Percentiles rank a stretch among this genome's conserved stretches.
These are phyloP conservation scores for Coemansia sp. DNA, from an alignment of 192 early-diverging fungal species.

Conservation along the genomic window DNA sequence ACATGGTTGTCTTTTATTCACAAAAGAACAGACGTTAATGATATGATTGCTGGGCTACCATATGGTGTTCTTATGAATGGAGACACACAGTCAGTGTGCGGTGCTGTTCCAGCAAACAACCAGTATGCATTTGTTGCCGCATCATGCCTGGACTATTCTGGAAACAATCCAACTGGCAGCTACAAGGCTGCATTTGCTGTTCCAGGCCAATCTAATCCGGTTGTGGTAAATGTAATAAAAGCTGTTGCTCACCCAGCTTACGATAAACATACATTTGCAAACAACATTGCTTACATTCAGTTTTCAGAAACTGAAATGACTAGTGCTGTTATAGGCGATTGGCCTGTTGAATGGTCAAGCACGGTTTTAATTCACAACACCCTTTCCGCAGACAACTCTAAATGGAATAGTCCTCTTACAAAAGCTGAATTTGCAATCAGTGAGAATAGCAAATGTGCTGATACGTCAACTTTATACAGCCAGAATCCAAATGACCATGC, in stretches of 20 bases:
- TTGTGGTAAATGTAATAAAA: neutral
- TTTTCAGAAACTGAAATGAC: neutral
- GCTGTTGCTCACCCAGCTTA: neutral
- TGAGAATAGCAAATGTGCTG: neutral
- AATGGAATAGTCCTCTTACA: constrained; percentile 2
- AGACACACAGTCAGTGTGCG: constrained; percentile 2
- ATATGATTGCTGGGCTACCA: neutral
- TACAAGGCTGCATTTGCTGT: constrained; percentile 5
- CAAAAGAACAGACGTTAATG: neutral
- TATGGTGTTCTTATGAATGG: constrained; percentile 3
- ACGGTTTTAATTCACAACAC: neutral
- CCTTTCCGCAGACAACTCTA: neutral
- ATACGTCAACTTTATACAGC: constrained; percentile 4
- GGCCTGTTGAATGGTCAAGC: constrained; percentile 10
- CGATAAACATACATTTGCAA: constrained; percentile 2
- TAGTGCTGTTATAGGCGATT: neutral
- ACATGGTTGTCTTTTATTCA: neutral
- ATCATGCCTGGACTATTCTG: constrained; percentile 2
- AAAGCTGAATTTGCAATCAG: neutral
- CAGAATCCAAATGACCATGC: neutral
- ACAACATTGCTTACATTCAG: constrained; percentile 10
- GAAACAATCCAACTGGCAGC: neutral
- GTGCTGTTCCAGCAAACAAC: neutral
- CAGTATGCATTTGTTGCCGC: constrained; percentile 15
- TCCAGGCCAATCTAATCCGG: neutral